Evolutionary conservation across 352 stramenopile genomes (phyloP), one percentile per base, ranked within the genome.

Genomic region (Phytophthora syringae): DNA sequence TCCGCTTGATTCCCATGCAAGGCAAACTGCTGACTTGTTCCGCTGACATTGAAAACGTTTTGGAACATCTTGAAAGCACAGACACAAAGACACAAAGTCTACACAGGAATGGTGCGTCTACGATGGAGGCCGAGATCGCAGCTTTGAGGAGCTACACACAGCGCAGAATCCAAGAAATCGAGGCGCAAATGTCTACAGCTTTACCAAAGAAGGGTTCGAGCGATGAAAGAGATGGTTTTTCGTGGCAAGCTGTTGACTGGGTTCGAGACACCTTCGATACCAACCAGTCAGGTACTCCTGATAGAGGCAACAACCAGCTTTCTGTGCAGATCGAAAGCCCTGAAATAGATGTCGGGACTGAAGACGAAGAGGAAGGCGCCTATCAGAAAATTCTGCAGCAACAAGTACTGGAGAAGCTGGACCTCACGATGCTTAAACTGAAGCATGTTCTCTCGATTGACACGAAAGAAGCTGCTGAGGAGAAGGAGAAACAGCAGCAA

Each of bases 351-450:
- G 24, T 5, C 56, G 12, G 7, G 11, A 55, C 67, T 9, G 12
- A 11, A 16, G 39, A 50, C 15, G 21, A 47, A 16, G 27, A 25
- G 22, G 42, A 64, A 43, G 53, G 25, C 7, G 12, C 22, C 22
- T 82, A 81, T 25, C 44, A 71, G n/a, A 64, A 79, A 13, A 49
- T 86, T n/a, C 18, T 90, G 1, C 60, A 86, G 54, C 60, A 52
- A 3, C 58, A 87, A 13, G 76, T 90, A 7, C 40, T 88, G 11
- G 70, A 87, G 48, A 85, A 88, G 16, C 69, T 90, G 5, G 72
- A 88, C n/a, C 59, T 88, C 2, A 84, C 81, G n/a, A 90, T 90
- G 6, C 43, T 90, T 11, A 79, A 79, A 55, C 68, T 90, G n/a
- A 77, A 72, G 16, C 81, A 90, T 36, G 71, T 85, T 20, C 70